phyloP scores from a whole-genome alignment of 2,329 filamentous ascomycete genomes.

The Colletotrichum sp. region DNA sequence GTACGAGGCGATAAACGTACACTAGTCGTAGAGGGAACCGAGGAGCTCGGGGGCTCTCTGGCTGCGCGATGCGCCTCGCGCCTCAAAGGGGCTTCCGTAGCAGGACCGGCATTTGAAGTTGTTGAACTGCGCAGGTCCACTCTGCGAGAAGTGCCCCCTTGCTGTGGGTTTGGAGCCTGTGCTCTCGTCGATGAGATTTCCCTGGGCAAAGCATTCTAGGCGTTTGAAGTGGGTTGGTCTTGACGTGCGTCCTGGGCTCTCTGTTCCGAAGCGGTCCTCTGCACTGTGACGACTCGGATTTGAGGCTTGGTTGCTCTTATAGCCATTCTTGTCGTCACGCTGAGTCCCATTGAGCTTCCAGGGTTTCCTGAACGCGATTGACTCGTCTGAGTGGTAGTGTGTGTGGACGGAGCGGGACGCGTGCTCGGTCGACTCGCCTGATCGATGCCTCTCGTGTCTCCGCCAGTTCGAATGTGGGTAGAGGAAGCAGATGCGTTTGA shows the following conservation, averaged over 20 bases:
- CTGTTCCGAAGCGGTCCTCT: not conserved
- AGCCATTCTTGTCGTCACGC: not conserved
- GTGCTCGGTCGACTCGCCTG: not conserved
- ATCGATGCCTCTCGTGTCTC: not conserved
- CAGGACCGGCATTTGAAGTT: not conserved
- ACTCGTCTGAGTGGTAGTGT: not conserved
- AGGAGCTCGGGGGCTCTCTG: not conserved
- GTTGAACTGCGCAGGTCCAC: not conserved
- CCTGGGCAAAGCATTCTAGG: constrained; percentile 1
- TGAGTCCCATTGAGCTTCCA: not conserved
- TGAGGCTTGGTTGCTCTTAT: not conserved
- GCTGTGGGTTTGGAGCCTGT: not conserved
- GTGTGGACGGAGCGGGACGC: not conserved
- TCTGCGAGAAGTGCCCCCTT: not conserved
- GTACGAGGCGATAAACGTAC: not conserved
- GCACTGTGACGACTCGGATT: not conserved
- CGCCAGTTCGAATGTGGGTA: not conserved
- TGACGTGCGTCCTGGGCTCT: not conserved
- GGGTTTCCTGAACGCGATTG: not conserved
- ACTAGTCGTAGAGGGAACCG: not conserved
- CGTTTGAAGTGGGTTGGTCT: not conserved
- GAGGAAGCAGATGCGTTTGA: not conserved
- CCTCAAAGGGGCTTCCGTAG: not conserved
- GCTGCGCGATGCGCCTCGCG: not conserved
- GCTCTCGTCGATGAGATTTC: not conserved